Conservation (phyloP, 2,329 filamentous ascomycete genomes). For the Ceratocystis huliohia region DNA sequence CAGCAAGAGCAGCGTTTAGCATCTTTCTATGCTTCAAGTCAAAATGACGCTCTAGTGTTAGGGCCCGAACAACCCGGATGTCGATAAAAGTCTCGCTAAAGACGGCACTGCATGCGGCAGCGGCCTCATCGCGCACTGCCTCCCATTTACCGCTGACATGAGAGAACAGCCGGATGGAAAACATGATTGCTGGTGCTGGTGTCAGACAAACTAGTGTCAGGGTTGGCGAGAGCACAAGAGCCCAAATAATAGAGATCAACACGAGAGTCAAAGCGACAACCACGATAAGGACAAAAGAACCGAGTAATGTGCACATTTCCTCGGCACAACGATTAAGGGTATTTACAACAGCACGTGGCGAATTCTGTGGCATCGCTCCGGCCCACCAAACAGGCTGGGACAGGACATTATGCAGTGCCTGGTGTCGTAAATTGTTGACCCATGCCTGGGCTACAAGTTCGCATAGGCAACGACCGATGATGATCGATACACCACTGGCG, state of each 20-base stretch:
- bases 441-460: constrained; percentile 62
- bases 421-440: constrained; percentile 57
- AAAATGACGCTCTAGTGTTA: constrained; percentile 65
- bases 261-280: constrained; percentile 57
- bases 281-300: constrained; percentile 60
- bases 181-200: constrained; percentile 54
- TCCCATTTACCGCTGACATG: constrained; percentile 61
- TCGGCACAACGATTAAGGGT: constrained; percentile 72
- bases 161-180: constrained; percentile 53
- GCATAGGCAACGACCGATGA: constrained; percentile 55
- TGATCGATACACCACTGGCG: constrained; percentile 52
- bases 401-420: constrained; percentile 57
- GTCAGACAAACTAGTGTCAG: constrained; percentile 65
- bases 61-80: constrained; percentile 62
- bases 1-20: constrained; percentile 38
- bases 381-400: constrained; percentile 71
- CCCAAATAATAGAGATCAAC: constrained; percentile 58
- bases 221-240: constrained; percentile 62
- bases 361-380: constrained; percentile 34
- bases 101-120: constrained; percentile 38
- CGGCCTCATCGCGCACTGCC: constrained; percentile 42
- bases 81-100: constrained; percentile 66
- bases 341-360: constrained; percentile 39
- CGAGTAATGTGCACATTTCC: constrained; percentile 73
- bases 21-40: constrained; percentile 45